These are phyloP conservation scores for Penicillium sp. DNA, from an alignment of 2,329 filamentous ascomycete species.

Conservation along the genomic window DNA sequence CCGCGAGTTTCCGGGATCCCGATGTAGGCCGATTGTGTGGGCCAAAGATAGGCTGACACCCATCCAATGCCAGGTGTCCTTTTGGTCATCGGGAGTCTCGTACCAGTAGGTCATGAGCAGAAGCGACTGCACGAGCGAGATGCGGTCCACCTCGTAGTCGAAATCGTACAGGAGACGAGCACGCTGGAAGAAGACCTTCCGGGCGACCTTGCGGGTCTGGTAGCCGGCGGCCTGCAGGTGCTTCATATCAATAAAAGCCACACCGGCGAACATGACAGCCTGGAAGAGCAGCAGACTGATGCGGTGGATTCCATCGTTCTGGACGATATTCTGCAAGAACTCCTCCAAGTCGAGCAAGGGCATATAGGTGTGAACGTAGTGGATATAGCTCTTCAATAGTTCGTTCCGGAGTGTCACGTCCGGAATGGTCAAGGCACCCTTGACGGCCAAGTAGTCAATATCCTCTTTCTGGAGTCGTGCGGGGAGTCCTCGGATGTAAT, in stretches of 20 bases:
- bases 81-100: constrained; percentile 92
- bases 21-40: constrained; percentile 88
- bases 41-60: constrained; percentile 89
- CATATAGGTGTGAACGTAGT: constrained; percentile 94
- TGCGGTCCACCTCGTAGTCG: constrained; percentile 87
- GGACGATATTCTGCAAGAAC: constrained; percentile 56
- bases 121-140: constrained; percentile 82
- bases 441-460: constrained; percentile 75
- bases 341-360: constrained; percentile 71
- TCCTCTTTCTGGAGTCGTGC: constrained; percentile 75
- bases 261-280: constrained; percentile 89
- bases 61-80: constrained; percentile 99
- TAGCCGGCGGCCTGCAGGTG: constrained; percentile 75
- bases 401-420: constrained; percentile 69
- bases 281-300: constrained; percentile 87
- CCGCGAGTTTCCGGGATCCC: constrained; percentile 74
- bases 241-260: constrained; percentile 80
- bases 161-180: constrained; percentile 91
- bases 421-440: constrained; percentile 80
- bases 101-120: constrained; percentile 97
- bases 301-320: constrained; percentile 65
- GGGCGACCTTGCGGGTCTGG: constrained; percentile 70
- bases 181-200: constrained; percentile 85
- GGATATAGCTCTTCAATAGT: constrained; percentile 75
- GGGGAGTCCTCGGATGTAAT: constrained; percentile 78